A percentile compares a stretch with the other conserved stretches of the same genome.
Evolutionary conservation across 2,329 filamentous ascomycete genomes (phyloP).

Genomic region (Ophiocordyceps robertsii): DNA sequence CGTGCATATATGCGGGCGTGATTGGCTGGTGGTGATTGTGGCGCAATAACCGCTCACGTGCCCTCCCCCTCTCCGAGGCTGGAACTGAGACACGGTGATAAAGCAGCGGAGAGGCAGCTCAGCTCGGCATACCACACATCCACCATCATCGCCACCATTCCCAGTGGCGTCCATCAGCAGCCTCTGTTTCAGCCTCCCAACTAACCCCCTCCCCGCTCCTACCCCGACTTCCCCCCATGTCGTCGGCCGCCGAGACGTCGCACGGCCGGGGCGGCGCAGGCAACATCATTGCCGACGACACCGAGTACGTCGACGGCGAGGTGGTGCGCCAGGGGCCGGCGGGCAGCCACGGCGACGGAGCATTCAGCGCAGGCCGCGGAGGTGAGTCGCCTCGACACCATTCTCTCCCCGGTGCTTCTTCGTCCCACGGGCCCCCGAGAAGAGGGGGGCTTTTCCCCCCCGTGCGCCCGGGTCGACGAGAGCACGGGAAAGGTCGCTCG

Average conservation of each 20-base stretch:
- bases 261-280: slow-evolving; percentile 49
- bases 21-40: background rate
- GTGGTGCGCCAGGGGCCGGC: slow-evolving; percentile 41
- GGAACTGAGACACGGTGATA: too few relatives aligned
- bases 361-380: slow-evolving; percentile 45
- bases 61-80: background rate
- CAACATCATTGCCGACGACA: slow-evolving; percentile 45
- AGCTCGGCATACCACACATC: too few relatives aligned
- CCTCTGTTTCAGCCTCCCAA: too few relatives aligned
- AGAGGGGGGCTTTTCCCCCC: too few relatives aligned
- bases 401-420: background rate
- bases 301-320: slow-evolving; percentile 47
- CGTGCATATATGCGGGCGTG: too few relatives aligned
- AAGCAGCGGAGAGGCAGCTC: too few relatives aligned
- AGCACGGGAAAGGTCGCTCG: too few relatives aligned
- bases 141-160: too few relatives aligned
- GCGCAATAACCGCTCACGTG: background rate
- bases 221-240: slow-evolving; percentile 10
- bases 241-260: slow-evolving; percentile 31
- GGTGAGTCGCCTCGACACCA: slow-evolving; percentile 25
- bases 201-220: background rate
- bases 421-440: too few relatives aligned
- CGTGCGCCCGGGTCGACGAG: too few relatives aligned
- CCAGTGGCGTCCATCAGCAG: too few relatives aligned
- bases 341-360: slow-evolving; percentile 44